These are phyloP conservation scores for Yamadazyma sp. DNA, from an alignment of 805 yeast species.

Conservation along the genomic window DNA sequence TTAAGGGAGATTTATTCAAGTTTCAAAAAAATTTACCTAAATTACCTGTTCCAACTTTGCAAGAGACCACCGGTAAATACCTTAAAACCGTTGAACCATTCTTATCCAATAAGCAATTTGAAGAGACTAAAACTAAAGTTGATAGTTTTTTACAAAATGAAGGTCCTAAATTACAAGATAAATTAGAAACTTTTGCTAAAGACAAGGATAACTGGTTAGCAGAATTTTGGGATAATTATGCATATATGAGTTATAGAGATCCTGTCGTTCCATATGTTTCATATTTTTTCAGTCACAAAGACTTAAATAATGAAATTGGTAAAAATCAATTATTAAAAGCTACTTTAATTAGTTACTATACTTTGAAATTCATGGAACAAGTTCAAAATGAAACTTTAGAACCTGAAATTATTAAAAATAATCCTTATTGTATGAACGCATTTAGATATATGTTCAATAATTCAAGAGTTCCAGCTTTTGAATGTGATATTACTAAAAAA, in stretches of 20 bases:
- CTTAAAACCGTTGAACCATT: slow-evolving; percentile 72
- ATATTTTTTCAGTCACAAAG: slow-evolving; percentile 83
- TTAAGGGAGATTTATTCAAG: slow-evolving; percentile 66
- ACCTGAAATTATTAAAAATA: slow-evolving; percentile 73
- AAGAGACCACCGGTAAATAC: slow-evolving; percentile 67
- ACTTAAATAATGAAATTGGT: slow-evolving; percentile 55
- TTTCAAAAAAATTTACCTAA: slow-evolving; percentile 74
- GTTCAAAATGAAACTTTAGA: slow-evolving; percentile 72
- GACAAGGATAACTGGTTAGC: slow-evolving; percentile 84
- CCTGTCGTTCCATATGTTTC: slow-evolving; percentile 95
- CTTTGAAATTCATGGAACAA: slow-evolving; percentile 61
- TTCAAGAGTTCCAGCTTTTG: slow-evolving; percentile 69
- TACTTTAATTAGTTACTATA: slow-evolving; percentile 65
- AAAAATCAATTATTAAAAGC: slow-evolving; percentile 70
- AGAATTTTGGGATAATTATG: slow-evolving; percentile 91
- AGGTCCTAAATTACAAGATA: slow-evolving; percentile 65
- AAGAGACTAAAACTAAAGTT: slow-evolving; percentile 52
- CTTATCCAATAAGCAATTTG: slow-evolving; percentile 48
- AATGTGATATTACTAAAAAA: slow-evolving; percentile 59
- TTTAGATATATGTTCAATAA: slow-evolving; percentile 90
- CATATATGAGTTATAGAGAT: slow-evolving; percentile 86
- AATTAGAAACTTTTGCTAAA: slow-evolving; percentile 56
- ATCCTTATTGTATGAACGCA: slow-evolving; percentile 93
- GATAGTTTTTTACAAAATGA: slow-evolving; percentile 58
- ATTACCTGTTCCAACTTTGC: slow-evolving; percentile 82